Evolutionary conservation across 805 yeast species (phyloP).

Genomic region (Lachancea meyersii): DNA sequence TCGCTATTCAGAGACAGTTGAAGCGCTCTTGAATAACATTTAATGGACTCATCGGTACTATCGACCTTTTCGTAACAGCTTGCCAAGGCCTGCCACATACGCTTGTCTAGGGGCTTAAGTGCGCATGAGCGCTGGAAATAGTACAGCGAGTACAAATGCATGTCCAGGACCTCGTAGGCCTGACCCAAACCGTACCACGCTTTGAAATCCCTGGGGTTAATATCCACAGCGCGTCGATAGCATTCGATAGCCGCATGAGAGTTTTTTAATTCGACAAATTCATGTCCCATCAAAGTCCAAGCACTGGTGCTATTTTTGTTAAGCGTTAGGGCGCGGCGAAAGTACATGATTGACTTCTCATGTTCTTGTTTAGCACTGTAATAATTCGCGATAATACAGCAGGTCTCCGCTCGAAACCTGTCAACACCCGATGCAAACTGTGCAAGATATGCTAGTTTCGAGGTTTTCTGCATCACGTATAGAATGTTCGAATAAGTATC

Average conservation of each 20-base stretch:
- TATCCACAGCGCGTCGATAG: constrained; percentile 87
- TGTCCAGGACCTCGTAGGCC: constrained; percentile 93
- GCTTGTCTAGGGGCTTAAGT: constrained; percentile 77
- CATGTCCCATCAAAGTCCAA: constrained; percentile 99
- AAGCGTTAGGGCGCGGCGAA: constrained; percentile 78
- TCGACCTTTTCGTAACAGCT: constrained; percentile 78
- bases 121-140: constrained; percentile 89
- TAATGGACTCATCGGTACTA: constrained; percentile 65
- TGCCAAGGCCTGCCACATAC: constrained; percentile 97
- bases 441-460: constrained; percentile 80
- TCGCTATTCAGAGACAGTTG: constrained; percentile 46
- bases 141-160: constrained; percentile 87
- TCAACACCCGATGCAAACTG: constrained; percentile 79
- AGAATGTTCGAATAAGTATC: constrained; percentile 92
- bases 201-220: constrained; percentile 79
- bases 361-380: constrained; percentile 89
- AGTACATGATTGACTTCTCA: constrained; percentile 89
- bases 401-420: constrained; percentile 86
- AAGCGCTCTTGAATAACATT: constrained; percentile 75
- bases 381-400: constrained; percentile 90
- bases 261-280: constrained; percentile 90
- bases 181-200: constrained; percentile 99
- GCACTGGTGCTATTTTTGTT: constrained; percentile 80
- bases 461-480: constrained; percentile 84
- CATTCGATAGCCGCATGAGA: constrained; percentile 97